These are phyloP conservation scores for Saccharum officinarum DNA, from an alignment of 176 grass and related monocot genomes.

Conservation along the genomic window DNA sequence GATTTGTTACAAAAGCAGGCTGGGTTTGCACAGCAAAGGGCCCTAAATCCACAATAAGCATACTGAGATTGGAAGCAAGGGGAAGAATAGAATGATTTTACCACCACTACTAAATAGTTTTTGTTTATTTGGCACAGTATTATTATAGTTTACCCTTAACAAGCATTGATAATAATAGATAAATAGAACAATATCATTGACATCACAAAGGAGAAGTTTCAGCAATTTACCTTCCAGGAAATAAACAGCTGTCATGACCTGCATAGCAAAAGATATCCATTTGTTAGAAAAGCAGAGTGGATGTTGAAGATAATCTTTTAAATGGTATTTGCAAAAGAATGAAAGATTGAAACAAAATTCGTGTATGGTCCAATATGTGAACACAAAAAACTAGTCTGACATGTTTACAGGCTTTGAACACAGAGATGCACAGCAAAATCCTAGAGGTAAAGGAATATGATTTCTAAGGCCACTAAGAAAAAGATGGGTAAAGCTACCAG, in stretches of 20 bases:
- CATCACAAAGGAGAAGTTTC: constrained; percentile 9
- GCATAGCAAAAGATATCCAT: constrained; percentile 37
- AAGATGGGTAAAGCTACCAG: not conserved
- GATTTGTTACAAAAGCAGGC: too few species aligned
- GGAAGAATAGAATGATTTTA: not conserved
- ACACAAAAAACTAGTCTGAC: not conserved
- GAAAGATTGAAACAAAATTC: not conserved
- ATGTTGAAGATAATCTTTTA: not conserved
- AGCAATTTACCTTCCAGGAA: constrained; percentile 73
- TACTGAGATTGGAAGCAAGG: not conserved
- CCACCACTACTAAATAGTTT: not conserved
- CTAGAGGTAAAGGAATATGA: not conserved
- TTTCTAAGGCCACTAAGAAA: not conserved
- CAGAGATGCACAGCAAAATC: not conserved
- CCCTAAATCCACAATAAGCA: not conserved
- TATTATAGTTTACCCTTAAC: not conserved
- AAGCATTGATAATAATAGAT: not conserved
- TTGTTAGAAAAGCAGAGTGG: not conserved
- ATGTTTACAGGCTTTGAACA: not conserved
- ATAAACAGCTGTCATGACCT: constrained; percentile 84
- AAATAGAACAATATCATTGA: constrained; percentile 1
- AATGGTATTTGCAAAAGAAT: not conserved
- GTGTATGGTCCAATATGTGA: constrained; percentile 11
- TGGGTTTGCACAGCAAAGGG: not conserved
- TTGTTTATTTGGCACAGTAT: not conserved